Base-by-base conservation (phyloP, 2,329 filamentous ascomycete species). In the Microdochium trichocladiopsis region DNA sequence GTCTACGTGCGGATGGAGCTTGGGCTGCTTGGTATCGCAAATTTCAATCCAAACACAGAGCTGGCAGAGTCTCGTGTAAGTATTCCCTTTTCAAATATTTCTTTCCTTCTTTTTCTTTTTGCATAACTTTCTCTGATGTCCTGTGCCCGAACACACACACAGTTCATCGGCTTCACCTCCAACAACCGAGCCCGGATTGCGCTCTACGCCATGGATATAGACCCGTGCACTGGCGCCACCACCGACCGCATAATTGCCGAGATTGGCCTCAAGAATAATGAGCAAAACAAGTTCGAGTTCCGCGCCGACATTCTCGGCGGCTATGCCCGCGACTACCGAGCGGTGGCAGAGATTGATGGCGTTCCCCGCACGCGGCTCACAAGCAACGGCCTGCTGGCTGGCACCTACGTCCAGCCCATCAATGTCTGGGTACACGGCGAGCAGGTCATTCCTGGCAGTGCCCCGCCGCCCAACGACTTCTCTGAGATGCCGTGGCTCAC, bases 361-460 rank as follows among this genome's bases (percentile, higher is more conserved):
- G 59, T 65, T 2, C 57, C 57, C 9, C 60, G 59, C 47, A 67
- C 62, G 8, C 61, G 62, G 2, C 51, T 54, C 4, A 69, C 68
- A 11, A 65, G 62, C 57, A 69, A 69, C 53, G 66, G 65, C 4
- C 60, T 72, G 37, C 48, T 61, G 0, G 66, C 65, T 0, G 69
- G 68, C 6, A 65, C 63, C 4, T 70, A 70, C 51, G 59, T 68
- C 16, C 61, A 66, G 54, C 68, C 68, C 1, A 64, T 70, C 23
- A 69, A 66, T 51, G 61, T 64, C 33, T 69, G 66, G 67, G 60
- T 71, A 12, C 67, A 66, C 22, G 62, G 62, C n/a, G 69, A 72
- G 53, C 66, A 69, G 49, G 58, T 65, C 12, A 61, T 67, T 2
- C 67, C 69, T 9, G 69, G 69, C 2, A 60, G 61, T 1, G 60